These are phyloP conservation scores for Potentilla sterilis DNA, from an alignment of 306 rosid genomes.

Conservation along the genomic window DNA sequence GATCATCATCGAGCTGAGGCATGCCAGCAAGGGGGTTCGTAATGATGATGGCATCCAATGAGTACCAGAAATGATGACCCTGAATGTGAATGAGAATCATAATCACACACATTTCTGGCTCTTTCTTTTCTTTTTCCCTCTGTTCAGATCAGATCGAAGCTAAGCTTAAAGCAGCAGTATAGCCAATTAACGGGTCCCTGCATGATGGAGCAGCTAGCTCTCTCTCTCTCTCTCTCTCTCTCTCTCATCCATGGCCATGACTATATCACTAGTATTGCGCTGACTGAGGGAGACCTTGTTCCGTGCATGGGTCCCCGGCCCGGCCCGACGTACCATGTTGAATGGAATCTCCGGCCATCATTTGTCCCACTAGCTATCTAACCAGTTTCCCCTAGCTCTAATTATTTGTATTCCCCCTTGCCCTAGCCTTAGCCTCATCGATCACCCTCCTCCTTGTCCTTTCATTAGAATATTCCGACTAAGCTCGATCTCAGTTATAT, in stretches of 20 bases:
- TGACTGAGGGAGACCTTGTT: neutral
- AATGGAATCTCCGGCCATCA: neutral
- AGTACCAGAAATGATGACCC: conserved; percentile 42
- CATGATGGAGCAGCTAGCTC: neutral
- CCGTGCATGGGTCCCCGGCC: neutral
- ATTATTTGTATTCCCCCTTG: neutral
- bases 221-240: neutral
- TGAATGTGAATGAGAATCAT: conserved; percentile 22
- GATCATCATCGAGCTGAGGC: conserved; percentile 26
- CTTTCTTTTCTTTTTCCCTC: neutral
- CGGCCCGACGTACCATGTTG: neutral
- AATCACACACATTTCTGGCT: neutral
- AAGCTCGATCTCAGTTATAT: too few relatives aligned
- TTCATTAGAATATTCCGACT: too few relatives aligned
- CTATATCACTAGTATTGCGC: neutral
- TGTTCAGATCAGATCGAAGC: neutral
- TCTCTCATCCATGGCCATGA: too few relatives aligned
- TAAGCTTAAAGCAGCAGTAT: neutral
- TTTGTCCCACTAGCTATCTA: neutral
- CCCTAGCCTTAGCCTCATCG: neutral
- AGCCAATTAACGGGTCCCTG: neutral
- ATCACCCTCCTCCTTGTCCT: neutral
- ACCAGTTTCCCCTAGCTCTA: neutral
- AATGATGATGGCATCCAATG: conserved; percentile 45
- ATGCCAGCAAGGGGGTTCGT: conserved; percentile 41